These are phyloP conservation scores for Solanum dulcamara DNA, from an alignment of 257 asterid genomes.

Conservation along the genomic window DNA sequence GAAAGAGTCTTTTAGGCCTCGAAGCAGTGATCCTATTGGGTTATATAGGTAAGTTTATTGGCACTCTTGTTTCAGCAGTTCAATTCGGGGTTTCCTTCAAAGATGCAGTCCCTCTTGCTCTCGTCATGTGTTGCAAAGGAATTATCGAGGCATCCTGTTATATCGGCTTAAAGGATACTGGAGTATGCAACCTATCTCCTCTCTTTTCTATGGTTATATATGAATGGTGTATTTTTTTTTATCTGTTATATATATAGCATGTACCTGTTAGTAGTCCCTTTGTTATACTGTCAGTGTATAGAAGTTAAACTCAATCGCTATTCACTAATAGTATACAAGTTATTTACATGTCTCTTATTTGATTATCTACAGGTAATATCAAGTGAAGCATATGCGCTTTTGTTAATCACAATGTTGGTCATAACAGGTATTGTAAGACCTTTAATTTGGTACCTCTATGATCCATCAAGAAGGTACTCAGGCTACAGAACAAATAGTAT, in stretches of 20 bases:
- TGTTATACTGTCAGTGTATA: not conserved
- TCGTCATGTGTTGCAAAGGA: constrained; percentile 55
- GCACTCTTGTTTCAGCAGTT: constrained; percentile 29
- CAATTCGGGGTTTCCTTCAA: constrained; percentile 13
- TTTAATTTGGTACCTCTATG: constrained; percentile 28
- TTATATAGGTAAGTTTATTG: constrained; percentile 28
- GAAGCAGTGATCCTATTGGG: constrained; percentile 18
- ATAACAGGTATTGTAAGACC: constrained; percentile 45
- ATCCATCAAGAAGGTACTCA: constrained; percentile 42
- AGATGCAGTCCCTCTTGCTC: constrained; percentile 43
- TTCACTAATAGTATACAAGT: not conserved
- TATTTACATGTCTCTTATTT: not conserved
- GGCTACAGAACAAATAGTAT: constrained; percentile 22
- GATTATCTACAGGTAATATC: constrained; percentile 26
- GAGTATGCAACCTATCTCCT: constrained; percentile 15
- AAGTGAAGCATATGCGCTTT: constrained; percentile 30
- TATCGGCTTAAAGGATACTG: constrained; percentile 26
- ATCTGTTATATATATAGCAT: not conserved
- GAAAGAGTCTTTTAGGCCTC: not conserved
- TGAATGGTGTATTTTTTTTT: not conserved
- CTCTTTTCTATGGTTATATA: not conserved
- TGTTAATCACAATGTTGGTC: constrained; percentile 34
- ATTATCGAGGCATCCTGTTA: constrained; percentile 34
- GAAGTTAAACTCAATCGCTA: not conserved
- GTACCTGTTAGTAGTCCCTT: not conserved